Percentiles rank a stretch among this genome's conserved stretches.
These are phyloP conservation scores for Phytophthora citrophthora DNA, from an alignment of 352 stramenopile genomes.

Conservation along the genomic window DNA sequence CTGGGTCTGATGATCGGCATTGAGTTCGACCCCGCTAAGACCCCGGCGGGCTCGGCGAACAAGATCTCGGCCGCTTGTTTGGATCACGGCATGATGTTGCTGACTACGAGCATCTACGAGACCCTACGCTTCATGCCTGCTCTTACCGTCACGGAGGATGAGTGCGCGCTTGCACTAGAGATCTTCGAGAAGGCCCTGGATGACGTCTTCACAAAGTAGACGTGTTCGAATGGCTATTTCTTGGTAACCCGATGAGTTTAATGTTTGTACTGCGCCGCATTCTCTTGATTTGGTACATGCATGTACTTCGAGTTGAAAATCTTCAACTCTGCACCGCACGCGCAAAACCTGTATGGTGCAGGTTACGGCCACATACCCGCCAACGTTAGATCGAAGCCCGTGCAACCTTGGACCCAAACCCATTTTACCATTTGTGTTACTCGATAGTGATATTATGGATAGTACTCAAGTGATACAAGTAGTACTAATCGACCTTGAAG, in stretches of 20 bases:
- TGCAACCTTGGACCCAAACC: too few species aligned
- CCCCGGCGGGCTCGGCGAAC: constrained; percentile 64
- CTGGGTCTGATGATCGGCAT: constrained; percentile 94
- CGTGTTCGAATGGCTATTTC: constrained; percentile 8
- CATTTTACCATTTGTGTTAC: too few species aligned
- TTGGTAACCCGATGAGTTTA: constrained; percentile 15
- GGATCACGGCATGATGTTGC: constrained; percentile 89
- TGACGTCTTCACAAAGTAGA: constrained; percentile 50
- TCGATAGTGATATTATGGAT: too few species aligned
- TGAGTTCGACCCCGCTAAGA: constrained; percentile 84
- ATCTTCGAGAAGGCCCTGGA: constrained; percentile 68
- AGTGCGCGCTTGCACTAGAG: constrained; percentile 60
- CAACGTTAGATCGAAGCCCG: too few species aligned
- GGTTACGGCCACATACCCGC: too few species aligned
- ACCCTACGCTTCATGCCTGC: constrained; percentile 94
- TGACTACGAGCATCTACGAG: constrained; percentile 93
- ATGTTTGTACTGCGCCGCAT: constrained; percentile 2
- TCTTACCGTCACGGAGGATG: constrained; percentile 86
- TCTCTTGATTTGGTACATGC: background rate
- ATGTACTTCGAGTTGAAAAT: too few species aligned
- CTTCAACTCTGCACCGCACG: too few species aligned
- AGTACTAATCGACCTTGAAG: too few species aligned
- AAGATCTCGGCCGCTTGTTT: constrained; percentile 85
- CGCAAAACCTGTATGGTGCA: too few species aligned
- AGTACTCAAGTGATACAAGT: too few species aligned